Evolutionary conservation across 768 basidiomycete genomes (phyloP).

Genomic region (Leccinum fibrillosum): DNA sequence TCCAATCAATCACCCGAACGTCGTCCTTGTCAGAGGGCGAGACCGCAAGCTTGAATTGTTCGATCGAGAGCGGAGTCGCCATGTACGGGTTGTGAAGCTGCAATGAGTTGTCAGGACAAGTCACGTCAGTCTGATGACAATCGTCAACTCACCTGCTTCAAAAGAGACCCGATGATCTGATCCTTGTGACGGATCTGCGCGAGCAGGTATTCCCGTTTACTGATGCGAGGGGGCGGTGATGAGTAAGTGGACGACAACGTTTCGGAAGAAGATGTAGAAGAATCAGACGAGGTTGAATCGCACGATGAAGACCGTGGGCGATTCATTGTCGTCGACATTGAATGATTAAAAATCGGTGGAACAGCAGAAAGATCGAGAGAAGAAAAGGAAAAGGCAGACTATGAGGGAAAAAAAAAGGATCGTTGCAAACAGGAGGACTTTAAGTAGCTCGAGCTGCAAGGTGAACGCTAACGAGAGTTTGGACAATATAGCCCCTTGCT

Average conservation of each 20-base stretch:
- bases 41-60: conserved; percentile 74
- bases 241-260: conserved; percentile 35
- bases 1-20: conserved; percentile 67
- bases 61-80: conserved; percentile 76
- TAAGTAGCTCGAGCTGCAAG: conserved; percentile 17
- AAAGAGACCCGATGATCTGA: conserved; percentile 76
- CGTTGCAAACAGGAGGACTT: conserved; percentile 3
- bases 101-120: neutral
- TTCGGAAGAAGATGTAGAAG: conserved; percentile 33
- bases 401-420: neutral
- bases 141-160: conserved; percentile 62
- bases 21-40: conserved; percentile 73
- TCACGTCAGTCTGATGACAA: neutral
- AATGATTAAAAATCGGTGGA: neutral
- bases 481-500: conserved; percentile 9
- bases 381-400: neutral
- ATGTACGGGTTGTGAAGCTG: conserved; percentile 72
- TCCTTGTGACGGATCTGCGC: conserved; percentile 88
- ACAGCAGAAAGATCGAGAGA: neutral
- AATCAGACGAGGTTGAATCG: conserved; percentile 22
- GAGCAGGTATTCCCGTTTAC: conserved; percentile 83
- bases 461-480: neutral
- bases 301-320: conserved; percentile 21
- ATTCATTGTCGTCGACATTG: conserved; percentile 6
- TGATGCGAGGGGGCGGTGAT: conserved; percentile 35